phyloP scores from a whole-genome alignment of 1,284 basidiomycete genomes.

The Ceratobasidium sp. region DNA sequence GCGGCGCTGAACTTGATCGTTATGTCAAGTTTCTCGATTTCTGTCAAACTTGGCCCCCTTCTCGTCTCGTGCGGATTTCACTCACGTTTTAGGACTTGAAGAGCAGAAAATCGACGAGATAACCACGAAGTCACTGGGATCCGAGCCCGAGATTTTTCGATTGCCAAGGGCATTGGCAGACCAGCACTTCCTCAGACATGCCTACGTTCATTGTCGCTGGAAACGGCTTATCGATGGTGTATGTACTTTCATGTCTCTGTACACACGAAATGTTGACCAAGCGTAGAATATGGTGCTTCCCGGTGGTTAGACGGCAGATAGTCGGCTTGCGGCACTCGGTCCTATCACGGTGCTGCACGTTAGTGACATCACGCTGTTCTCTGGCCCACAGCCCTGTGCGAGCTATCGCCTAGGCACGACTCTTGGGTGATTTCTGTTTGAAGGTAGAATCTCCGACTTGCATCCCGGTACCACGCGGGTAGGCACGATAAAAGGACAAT shows the following conservation, averaged over 20 bases:
- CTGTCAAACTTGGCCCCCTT: not conserved
- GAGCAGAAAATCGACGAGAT: not conserved
- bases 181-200: constrained; percentile 18
- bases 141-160: constrained; percentile 28
- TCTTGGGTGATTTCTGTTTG: constrained; percentile 19
- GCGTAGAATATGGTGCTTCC: constrained; percentile 13
- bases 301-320: constrained; percentile 44
- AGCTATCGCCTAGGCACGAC: constrained; percentile 14
- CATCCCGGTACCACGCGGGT: not conserved
- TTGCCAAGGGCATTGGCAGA: constrained; percentile 4
- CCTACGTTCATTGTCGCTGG: not conserved
- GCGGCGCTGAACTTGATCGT: not conserved
- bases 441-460: constrained; percentile 34
- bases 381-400: constrained; percentile 21
- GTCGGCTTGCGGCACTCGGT: constrained; percentile 39
- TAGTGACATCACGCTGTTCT: constrained; percentile 43
- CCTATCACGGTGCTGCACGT: constrained; percentile 38
- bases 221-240: constrained; percentile 40
- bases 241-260: constrained; percentile 40
- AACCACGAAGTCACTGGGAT: not conserved
- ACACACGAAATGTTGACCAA: constrained; percentile 22
- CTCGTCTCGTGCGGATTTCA: not conserved
- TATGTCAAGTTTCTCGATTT: not conserved
- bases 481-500: constrained; percentile 28
- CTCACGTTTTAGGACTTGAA: not conserved